Conservation (phyloP, 129 eudicot species). For the Lactuca sativa region DNA sequence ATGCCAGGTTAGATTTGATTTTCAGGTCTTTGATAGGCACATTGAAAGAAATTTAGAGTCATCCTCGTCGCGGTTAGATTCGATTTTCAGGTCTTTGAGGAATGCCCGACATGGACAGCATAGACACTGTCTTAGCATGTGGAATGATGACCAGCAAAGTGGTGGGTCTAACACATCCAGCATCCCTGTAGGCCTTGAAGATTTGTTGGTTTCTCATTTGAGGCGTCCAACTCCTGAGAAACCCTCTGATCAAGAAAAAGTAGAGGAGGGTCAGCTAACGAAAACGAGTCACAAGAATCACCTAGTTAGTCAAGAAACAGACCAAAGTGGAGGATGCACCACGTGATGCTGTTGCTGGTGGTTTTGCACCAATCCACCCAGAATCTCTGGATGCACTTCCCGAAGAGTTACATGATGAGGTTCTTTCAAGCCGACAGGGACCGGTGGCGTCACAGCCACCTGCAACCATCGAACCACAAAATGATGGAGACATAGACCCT, state of each 20-base stretch:
- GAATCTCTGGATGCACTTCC: too few relatives aligned
- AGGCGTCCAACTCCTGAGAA: slow-evolving; percentile 62
- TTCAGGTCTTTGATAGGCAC: slow-evolving; percentile 32
- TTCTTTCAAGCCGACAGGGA: slow-evolving; percentile 84
- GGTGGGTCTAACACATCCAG: too few relatives aligned
- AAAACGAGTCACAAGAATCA: slow-evolving; percentile 48
- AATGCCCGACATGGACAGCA: slow-evolving; percentile 92
- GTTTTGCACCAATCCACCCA: slow-evolving; percentile 84
- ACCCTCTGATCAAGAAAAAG: slow-evolving; percentile 47
- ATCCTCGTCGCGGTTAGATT: slow-evolving; percentile 69
- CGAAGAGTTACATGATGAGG: slow-evolving; percentile 96
- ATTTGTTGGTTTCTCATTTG: too few relatives aligned
- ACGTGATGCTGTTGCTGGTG: slow-evolving; percentile 41
- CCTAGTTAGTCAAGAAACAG: slow-evolving; percentile 65
- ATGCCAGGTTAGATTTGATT: too few relatives aligned
- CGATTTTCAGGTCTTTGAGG: slow-evolving; percentile 76
- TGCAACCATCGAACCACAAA: too few relatives aligned
- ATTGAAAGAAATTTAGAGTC: slow-evolving; percentile 61
- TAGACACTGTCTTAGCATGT: slow-evolving; percentile 75
- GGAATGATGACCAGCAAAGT: too few relatives aligned
- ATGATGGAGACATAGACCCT: too few relatives aligned
- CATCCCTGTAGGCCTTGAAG: too few relatives aligned
- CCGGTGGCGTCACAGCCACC: slow-evolving; percentile 56
- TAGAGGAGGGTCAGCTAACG: slow-evolving; percentile 44
- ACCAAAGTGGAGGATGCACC: slow-evolving; percentile 67